phyloP scores from a whole-genome alignment of 768 basidiomycete species.

The Tricholoma flavovirens region DNA sequence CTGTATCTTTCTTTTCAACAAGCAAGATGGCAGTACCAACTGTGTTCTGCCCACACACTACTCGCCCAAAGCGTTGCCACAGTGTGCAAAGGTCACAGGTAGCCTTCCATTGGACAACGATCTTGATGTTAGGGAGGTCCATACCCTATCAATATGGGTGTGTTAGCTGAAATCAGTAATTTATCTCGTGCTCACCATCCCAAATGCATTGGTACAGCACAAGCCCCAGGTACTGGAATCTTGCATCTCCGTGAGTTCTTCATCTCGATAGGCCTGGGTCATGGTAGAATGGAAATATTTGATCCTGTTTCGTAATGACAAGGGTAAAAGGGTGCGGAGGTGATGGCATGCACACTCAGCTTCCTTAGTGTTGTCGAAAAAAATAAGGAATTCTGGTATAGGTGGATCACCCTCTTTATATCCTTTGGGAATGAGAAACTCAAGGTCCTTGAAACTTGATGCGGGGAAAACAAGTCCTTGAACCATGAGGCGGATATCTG shows the following conservation, averaged over 20 bases:
- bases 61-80: no score
- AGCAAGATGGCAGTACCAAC: background rate
- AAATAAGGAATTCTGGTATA: slow-evolving; percentile 15
- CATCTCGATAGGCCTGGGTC: slow-evolving; percentile 12
- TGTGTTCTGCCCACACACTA: background rate
- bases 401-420: no score
- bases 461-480: background rate
- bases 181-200: slow-evolving; percentile 15
- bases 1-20: no score
- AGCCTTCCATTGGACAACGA: no score
- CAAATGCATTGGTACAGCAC: no score
- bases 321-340: no score
- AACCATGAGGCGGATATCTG: slow-evolving; percentile 6
- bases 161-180: slow-evolving; percentile 10
- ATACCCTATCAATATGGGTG: no score
- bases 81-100: no score
- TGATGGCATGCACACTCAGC: slow-evolving; percentile 4
- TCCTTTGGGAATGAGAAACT: no score
- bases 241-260: slow-evolving; percentile 3
- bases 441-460: slow-evolving; percentile 3
- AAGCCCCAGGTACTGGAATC: slow-evolving; percentile 18
- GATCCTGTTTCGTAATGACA: no score
- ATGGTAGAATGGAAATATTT: no score
- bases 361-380: slow-evolving; percentile 7
- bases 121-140: no score